Base-by-base conservation (phyloP, 768 basidiomycete species). In the button mushroom (Agaricus bisporus) region DNA sequence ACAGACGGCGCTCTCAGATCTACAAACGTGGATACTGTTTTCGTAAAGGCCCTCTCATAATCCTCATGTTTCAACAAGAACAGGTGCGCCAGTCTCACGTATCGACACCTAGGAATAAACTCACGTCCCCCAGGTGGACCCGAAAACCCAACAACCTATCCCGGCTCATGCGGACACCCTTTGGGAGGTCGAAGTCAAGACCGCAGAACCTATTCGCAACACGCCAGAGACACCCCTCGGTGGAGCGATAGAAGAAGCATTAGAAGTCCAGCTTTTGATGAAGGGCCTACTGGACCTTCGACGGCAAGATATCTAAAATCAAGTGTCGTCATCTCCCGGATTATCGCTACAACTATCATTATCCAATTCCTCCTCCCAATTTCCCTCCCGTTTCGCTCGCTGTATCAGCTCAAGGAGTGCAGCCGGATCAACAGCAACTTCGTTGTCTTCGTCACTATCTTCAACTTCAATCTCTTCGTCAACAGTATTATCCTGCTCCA, bases 131-230 rank as follows among this genome's bases (percentile, higher is more conserved):
- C 55, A 92, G 88, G 78, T 86, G 32, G 87, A 91, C 60, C 77
- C 79, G 0, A 86, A 80, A 67, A 89, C 87, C 4, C 83, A 83
- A 49, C 80, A 84, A 58, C 83, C 87, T 0, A 84, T 83, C 42
- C 84, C 86, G 36, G 86, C 86, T n/a, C 86, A 88, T 51, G 69
- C 82, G 7, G 88, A 88, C 59, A 88, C 88, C 0, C 73, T 89
- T 5, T 93, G 90, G 90, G 86, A 91, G 64, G 88, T 93, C 36
- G 87, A 92, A 70, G 89, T 91, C 47, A 91, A 88, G 66, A 90
- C 90, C 1, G 86, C 88, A 2, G 73, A 76, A 2, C 91, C 91
- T 5, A 81, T 88, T 41, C 80, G 86, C 14, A 89, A 88, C 54
- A 86, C 84, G 0, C 88, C 85, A 64, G 84, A 86, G 56, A 85